Evolutionary conservation across 1,139 yeast genomes (phyloP).

Genomic region (Zygosaccharomyces sapae): DNA sequence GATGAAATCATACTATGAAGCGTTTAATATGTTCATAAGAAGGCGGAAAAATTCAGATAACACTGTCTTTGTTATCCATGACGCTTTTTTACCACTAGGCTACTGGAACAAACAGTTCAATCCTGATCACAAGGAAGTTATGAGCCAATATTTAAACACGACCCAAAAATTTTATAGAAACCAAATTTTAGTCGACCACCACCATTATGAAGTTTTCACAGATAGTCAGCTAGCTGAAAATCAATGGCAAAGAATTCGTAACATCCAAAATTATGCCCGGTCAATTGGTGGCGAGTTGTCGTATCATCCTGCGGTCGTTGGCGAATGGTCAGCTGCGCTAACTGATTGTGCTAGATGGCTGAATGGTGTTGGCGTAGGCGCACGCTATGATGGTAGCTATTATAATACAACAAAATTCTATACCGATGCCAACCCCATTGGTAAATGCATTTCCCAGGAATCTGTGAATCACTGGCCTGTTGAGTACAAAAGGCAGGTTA

Average conservation of each 20-base stretch:
- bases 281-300: slow-evolving; percentile 38
- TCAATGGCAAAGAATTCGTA: slow-evolving; percentile 29
- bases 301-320: slow-evolving; percentile 51
- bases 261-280: slow-evolving; percentile 40
- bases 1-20: slow-evolving; percentile 39
- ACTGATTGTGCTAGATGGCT: slow-evolving; percentile 67
- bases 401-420: slow-evolving; percentile 37
- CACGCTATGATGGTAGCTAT: slow-evolving; percentile 54
- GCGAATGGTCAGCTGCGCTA: slow-evolving; percentile 63
- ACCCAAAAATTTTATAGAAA: slow-evolving; percentile 30
- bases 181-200: slow-evolving; percentile 51
- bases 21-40: slow-evolving; percentile 34
- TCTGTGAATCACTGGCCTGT: slow-evolving; percentile 35
- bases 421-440: slow-evolving; percentile 15
- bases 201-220: slow-evolving; percentile 57
- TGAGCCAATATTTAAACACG: slow-evolving; percentile 22
- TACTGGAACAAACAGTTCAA: slow-evolving; percentile 49
- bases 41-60: slow-evolving; percentile 39
- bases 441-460: slow-evolving; percentile 24
- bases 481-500: slow-evolving; percentile 38
- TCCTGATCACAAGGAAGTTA: slow-evolving; percentile 31
- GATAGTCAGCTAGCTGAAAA: slow-evolving; percentile 40
- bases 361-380: slow-evolving; percentile 57
- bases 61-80: slow-evolving; percentile 47
- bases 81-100: slow-evolving; percentile 51